Evolutionary conservation across 2,329 filamentous ascomycete species (phyloP), one percentile per base, ranked within the genome.

Genomic region (Dactylonectria macrodidyma): DNA sequence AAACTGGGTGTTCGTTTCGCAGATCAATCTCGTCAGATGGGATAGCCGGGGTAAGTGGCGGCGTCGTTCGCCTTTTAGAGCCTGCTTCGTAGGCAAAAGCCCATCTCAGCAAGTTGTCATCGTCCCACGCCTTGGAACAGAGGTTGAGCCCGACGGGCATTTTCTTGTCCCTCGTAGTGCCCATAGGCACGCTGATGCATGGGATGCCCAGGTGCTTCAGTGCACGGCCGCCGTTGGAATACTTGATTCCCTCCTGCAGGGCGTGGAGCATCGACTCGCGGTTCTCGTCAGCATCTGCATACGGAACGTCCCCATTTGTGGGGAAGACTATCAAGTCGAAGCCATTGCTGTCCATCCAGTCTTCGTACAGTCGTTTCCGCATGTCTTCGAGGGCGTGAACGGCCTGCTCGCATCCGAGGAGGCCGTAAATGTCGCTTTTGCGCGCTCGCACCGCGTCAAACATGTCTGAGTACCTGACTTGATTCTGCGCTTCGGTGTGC

Each of bases 331-430:
- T 14, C 4, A 56, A 3, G 14, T 66, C 59, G 10, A 36, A 59
- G 16, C 36, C 44, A 12, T 58, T 44, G 6, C 14, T 9, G 14
- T 68, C 59, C 47, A 68, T 51, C 58, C 59, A 67, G 24, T 57
- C 50, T 8, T 61, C 60, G 0, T 86, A 73, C 14, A 85, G 83
- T 10, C 80, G 78, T 66, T 86, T 86, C 3, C 87, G 83, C 67
- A 83, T 82, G 1, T 76, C 78, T 76, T 89, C 87, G 0, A 89
- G 80, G 0, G 81, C 81, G 26, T 78, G 26, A 3, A 55, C 26
- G 2, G 64, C 48, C 33, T 62, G 30, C 19, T 47, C 59, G 8
- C 63, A 34, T 33, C 67, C 47, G 72, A 68, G 50, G 19, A 68
- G 55, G 2, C 33, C 22, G 24, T 62, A 48, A 3, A 63, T 9